Evolutionary conservation across 306 rosid genomes (phyloP), one percentile per base, ranked within the genome.

Genomic region (Neltuma alba): DNA sequence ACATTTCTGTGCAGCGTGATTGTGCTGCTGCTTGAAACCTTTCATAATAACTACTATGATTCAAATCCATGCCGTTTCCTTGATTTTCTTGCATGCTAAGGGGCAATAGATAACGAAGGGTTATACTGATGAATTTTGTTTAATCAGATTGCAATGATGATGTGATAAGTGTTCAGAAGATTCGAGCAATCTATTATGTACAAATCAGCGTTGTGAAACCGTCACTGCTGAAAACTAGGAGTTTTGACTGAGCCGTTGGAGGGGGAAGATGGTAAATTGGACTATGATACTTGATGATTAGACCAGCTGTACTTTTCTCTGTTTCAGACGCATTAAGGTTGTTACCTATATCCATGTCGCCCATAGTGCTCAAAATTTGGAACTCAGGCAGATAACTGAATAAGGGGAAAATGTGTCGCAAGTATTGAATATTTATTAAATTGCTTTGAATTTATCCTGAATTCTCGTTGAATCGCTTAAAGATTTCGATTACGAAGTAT

Each of bases 61-160:
- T 72, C 57, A 57, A 60, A 41, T 63, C 41, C 69, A 36, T 36
- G n/a, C 42, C 33, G 8, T 54, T 57, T 40, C 20, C 72, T 66
- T 25, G 27, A 52, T 82, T 31, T 74, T 45, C 54, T 40, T 68
- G 47, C 72, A 37, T 34, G 81, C 67, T 64, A 72, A 73, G 80
- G 84, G 75, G 58, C 60, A 77, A 78, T 40, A 36, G 69, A 77
- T 81, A 58, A 77, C 36, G 52, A 80, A 84, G 45, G 37, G 21
- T 76, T 74, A 42, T 83, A 80, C 91, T 89, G 83, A 84, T 89
- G 72, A 48, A 34, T 81, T 83, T 79, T 86, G 79, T 86, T 80
- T 80, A 70, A 89, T 85, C 97, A 93, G 98, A 89, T 85, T 87
- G 90, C 94, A 88, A 91, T 87, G 97, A 88, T 86, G 98, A 91